Base-by-base conservation (phyloP, 192 early-diverging fungal species). In the Cladochytrium replicatum region DNA sequence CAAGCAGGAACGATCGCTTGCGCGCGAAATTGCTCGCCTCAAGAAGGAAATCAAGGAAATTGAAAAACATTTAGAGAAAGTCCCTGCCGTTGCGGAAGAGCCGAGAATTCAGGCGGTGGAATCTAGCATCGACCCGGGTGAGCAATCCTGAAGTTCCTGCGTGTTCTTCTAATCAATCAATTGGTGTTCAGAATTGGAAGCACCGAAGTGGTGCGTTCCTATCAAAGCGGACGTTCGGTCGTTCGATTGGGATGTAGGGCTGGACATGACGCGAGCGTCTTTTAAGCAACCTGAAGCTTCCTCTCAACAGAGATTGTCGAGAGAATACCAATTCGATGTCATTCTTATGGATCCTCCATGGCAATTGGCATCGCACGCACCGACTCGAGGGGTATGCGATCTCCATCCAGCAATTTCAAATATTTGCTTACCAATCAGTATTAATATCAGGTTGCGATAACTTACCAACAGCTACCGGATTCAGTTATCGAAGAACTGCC, bases 341-440 rank as follows among this genome's bases (percentile, higher is more conserved):
- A 89, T 97, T 48, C 53, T 87, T 34, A 90, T 92, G 74, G 93
- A 97, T 69, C 93, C 93, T 40, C 91, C 93, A 61, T 97, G 93
- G 93, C 93, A 93, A 71, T 78, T 97, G 11, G 89, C 93, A 22
- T 87, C 88, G 9, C 82, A 91, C 56, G 85, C 87, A 0, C 93
- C 93, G 4, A 93, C 93, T 0, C 80, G 93, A 42, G 93, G 89
- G 57, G 88, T 82, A 76, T 38, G 50, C 60, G 21, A 32, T 13
- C 5, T 43, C n/a, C n/a, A 43, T 15, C 5, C 23, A 52, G 15
- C 4, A 11, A 43, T 22, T 5, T 5, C 25, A 24, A n/a, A 29
- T 28, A 38, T 48, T 21, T 41, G 24, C 45, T 2, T 41, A 17
- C 53, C 2, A 37, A 30, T 26, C 24, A 19, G 40, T 46, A 8